Evolutionary conservation across 2,329 filamentous ascomycete genomes (phyloP), one percentile per base, ranked within the genome.

Genomic region (Botrytis pseudocinerea): DNA sequence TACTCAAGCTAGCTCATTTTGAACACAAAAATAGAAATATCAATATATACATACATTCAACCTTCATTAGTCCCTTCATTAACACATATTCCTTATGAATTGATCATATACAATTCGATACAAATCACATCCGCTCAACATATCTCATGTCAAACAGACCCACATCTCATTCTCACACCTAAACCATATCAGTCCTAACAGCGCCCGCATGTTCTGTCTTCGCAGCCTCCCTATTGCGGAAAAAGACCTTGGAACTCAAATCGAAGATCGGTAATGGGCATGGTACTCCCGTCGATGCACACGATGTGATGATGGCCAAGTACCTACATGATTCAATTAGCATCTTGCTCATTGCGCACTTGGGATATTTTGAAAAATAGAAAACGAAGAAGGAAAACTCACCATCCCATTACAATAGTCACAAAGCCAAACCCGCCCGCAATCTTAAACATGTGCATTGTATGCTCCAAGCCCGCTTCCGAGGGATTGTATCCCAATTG

Each of bases 231-330:
- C 22, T 28, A 28, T 70, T 64, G n/a, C 62, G 70, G 28, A 70
- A 28, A 51, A 73, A 75, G 12, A 75, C 64, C 16, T 51, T 70
- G 10, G 69, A 42, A 32, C 62, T 70, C 25, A 75, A 68, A 66
- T 76, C 73, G 16, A 75, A 75, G 57, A 75, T 40, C 9, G 75
- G 75, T 18, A 76, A 70, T 20, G 73, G 75, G 57, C 75, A 76
- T 12, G 75, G 75, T 12, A 76, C 64, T 20, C 74, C 73, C 25
- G 75, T 76, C 28, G 73, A 68, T 18, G 73, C 73, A 61, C 75
- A 76, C 10, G 61, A 69, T 5, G 72, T 73, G 51, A 75, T 73
- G 10, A 75, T 70, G 25, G 73, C 75, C 35, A 74, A 42, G 46
- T 74, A 76, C 61, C 70, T 71, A 40, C 25, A 20, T 22, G 5